Evolutionary conservation across 108 stramenopile species (phyloP).

Genomic region (Pelagomonas calceolata): DNA sequence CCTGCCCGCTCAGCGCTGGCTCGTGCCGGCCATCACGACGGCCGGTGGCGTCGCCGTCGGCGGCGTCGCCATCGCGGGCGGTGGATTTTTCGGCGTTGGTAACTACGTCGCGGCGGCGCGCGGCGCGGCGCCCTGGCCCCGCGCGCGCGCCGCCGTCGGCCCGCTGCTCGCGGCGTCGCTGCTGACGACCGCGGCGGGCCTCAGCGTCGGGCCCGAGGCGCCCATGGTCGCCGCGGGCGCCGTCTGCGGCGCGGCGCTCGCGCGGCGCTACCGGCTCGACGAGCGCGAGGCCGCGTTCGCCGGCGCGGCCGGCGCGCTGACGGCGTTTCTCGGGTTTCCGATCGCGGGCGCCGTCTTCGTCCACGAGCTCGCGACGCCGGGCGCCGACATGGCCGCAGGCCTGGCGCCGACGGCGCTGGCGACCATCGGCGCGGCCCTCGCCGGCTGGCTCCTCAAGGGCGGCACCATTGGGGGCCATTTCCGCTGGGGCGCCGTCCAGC

Average conservation of each 20-base stretch:
- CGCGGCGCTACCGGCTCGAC: slow-evolving; percentile 13
- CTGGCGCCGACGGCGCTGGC: slow-evolving; percentile 33
- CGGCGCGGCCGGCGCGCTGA: slow-evolving; percentile 48
- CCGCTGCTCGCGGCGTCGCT: slow-evolving; percentile 29
- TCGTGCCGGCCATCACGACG: too few relatives aligned
- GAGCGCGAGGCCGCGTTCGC: slow-evolving; percentile 30
- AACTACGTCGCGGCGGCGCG: too few relatives aligned
- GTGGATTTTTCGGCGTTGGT: too few relatives aligned
- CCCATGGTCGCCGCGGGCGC: slow-evolving; percentile 51
- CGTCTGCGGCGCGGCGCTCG: slow-evolving; percentile 26
- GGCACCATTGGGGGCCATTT: slow-evolving; percentile 46
- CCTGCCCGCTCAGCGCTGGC: too few relatives aligned
- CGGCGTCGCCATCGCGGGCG: too few relatives aligned
- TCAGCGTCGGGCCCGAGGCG: slow-evolving; percentile 53
- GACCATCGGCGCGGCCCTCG: slow-evolving; percentile 37
- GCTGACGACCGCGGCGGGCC: slow-evolving; percentile 48
- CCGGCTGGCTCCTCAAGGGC: slow-evolving; percentile 26
- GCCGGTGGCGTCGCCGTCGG: too few relatives aligned
- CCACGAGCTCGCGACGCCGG: slow-evolving; percentile 39
- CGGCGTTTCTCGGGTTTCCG: slow-evolving; percentile 55
- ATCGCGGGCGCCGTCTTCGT: slow-evolving; percentile 55
- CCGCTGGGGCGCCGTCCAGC: slow-evolving; percentile 25
- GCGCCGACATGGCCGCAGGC: slow-evolving; percentile 32
- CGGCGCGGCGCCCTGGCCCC: too few relatives aligned
- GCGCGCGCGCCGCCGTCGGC: neutral